A percentile compares a stretch with the other conserved stretches of the same genome.
Conservation (phyloP, 2,329 filamentous ascomycete species). For the Sphaceloma murrayae region DNA sequence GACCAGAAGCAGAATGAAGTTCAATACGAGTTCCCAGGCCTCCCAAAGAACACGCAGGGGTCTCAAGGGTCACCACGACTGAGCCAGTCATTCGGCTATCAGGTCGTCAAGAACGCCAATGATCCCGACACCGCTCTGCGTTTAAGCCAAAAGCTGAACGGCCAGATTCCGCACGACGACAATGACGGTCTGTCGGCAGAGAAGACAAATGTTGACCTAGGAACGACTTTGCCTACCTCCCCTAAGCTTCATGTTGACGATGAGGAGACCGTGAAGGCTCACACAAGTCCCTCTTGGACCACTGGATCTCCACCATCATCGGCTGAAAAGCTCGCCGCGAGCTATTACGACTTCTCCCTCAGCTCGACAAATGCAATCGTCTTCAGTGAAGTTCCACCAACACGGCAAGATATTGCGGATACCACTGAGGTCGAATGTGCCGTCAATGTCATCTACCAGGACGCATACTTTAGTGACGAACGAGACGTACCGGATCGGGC, state of each 20-base stretch:
- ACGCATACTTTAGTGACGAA: constrained; percentile 77
- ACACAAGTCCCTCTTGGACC: constrained; percentile 3
- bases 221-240: no score
- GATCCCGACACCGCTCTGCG: constrained; percentile 54
- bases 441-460: constrained; percentile 68
- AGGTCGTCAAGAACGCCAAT: constrained; percentile 67
- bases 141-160: constrained; percentile 52
- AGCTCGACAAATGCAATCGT: constrained; percentile 24
- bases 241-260: no score
- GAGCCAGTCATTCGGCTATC: constrained; percentile 47
- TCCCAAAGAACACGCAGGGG: constrained; percentile 24
- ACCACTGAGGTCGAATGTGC: constrained; percentile 50
- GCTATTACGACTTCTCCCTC: not conserved
- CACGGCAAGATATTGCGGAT: constrained; percentile 38
- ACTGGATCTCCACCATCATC: constrained; percentile 8
- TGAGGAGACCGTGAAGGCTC: not conserved
- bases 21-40: no score
- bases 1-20: constrained; percentile 14
- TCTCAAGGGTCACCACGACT: constrained; percentile 11
- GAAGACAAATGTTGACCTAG: no score
- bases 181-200: no score
- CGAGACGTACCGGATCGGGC: constrained; percentile 67
- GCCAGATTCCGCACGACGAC: constrained; percentile 42
- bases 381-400: constrained; percentile 35
- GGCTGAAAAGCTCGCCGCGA: not conserved